Conservation (phyloP, 129 eudicot species). For the Arctium lappa region DNA sequence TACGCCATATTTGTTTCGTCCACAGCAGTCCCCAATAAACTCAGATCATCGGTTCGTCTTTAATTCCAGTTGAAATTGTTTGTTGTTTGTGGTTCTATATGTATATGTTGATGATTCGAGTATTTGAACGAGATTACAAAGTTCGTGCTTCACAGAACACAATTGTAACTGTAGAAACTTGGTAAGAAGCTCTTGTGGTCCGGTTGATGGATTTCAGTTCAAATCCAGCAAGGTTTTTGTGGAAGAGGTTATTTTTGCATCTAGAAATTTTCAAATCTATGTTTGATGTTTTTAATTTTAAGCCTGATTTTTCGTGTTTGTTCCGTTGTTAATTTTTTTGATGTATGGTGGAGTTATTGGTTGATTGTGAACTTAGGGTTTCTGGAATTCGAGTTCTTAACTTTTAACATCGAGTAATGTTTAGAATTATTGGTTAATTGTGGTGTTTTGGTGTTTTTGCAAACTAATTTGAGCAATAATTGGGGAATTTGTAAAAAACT, state of each 20-base stretch:
- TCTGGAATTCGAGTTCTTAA: background rate
- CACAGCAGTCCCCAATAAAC: constrained; percentile 29
- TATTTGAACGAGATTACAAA: constrained; percentile 39
- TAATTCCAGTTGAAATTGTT: background rate
- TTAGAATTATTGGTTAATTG: background rate
- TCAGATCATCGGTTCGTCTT: constrained; percentile 49
- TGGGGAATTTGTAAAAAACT: background rate
- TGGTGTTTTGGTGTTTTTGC: background rate
- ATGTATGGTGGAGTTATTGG: background rate
- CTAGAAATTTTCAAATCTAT: background rate
- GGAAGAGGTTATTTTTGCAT: constrained; percentile 54
- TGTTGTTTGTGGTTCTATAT: background rate
- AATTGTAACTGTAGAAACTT: constrained; percentile 23
- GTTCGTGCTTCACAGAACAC: constrained; percentile 30
- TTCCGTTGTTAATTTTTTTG: background rate
- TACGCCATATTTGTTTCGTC: constrained; percentile 37
- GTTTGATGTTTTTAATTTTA: background rate
- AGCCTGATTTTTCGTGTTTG: background rate
- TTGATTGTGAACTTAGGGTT: background rate
- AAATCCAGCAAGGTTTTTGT: constrained; percentile 53
- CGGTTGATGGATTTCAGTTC: constrained; percentile 39
- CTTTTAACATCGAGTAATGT: background rate
- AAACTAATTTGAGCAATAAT: background rate
- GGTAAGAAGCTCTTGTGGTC: constrained; percentile 42
- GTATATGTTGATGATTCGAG: background rate